These are phyloP conservation scores for Lichina pygmaea DNA, from an alignment of 495 filamentous ascomycete genomes.

Conservation along the genomic window DNA sequence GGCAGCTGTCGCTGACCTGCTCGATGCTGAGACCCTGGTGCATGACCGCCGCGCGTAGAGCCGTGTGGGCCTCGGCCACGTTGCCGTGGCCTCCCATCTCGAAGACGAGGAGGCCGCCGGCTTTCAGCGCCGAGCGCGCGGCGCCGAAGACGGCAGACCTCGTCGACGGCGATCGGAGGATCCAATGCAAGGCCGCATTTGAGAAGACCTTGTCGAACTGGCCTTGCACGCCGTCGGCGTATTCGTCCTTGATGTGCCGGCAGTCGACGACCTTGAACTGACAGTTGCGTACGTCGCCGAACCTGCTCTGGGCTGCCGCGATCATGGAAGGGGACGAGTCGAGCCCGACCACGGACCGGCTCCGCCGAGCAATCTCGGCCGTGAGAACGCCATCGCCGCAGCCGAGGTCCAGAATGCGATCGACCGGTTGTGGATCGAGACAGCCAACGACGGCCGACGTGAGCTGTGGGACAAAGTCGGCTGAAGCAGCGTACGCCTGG, in stretches of 20 bases:
- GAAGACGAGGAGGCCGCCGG: conserved; percentile 34
- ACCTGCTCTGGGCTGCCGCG: conserved; percentile 16
- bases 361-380: conserved; percentile 20
- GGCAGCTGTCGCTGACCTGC: conserved; percentile 20
- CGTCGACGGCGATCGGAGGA: conserved; percentile 22
- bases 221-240: conserved; percentile 10
- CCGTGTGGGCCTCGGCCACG: conserved; percentile 32
- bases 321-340: conserved; percentile 46
- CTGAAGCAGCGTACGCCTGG: conserved; percentile 34
- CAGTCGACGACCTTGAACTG: conserved; percentile 20
- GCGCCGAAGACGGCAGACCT: conserved; percentile 17
- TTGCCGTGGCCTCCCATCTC: conserved; percentile 56
- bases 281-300: conserved; percentile 10
- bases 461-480: conserved; percentile 46
- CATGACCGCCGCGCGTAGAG: conserved; percentile 23
- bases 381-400: conserved; percentile 52
- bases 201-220: conserved; percentile 40
- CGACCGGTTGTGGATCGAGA: conserved; percentile 29
- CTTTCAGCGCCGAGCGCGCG: conserved; percentile 21
- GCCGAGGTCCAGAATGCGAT: conserved; percentile 43
- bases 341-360: conserved; percentile 27
- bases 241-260: conserved; percentile 13
- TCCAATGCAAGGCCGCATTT: conserved; percentile 63
- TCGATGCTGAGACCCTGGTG: conserved; percentile 23
- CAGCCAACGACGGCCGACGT: conserved; percentile 34